A percentile compares a stretch with the other conserved stretches of the same genome.
phyloP scores from a whole-genome alignment of 805 yeast genomes.

The Komagataella ulmi region DNA sequence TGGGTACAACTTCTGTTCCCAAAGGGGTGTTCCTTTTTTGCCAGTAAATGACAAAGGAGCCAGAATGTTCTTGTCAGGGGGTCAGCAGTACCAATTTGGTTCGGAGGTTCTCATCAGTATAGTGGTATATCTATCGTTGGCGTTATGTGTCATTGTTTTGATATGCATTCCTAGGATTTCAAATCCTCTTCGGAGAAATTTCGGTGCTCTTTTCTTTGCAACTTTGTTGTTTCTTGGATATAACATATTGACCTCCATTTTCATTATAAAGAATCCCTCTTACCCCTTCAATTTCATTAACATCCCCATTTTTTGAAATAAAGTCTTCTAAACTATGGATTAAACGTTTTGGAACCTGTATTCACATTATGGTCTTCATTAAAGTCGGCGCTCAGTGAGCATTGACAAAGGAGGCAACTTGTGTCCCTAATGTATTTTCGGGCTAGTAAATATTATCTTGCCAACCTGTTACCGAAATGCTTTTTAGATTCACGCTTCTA shows the following conservation, averaged over 20 bases:
- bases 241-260: constrained; percentile 30
- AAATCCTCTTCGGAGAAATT: constrained; percentile 1
- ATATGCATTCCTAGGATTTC: constrained; percentile 19
- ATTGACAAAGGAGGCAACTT: neutral
- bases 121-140: constrained; percentile 33
- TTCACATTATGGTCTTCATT: no score
- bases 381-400: no score
- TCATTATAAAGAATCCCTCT: constrained; percentile 27
- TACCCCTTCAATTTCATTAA: constrained; percentile 26
- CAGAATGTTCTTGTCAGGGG: constrained; percentile 49
- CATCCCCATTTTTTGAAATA: constrained; percentile 6
- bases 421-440: neutral
- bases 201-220: constrained; percentile 11
- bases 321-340: no score
- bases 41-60: constrained; percentile 35
- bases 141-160: constrained; percentile 24
- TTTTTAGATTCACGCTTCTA: neutral
- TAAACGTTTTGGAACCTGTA: no score
- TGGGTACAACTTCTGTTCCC: constrained; percentile 54
- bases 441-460: neutral
- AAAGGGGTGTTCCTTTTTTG: constrained; percentile 49
- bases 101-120: constrained; percentile 45
- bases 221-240: constrained; percentile 21
- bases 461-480: neutral
- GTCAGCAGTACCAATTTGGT: constrained; percentile 58